Conservation (phyloP, 2,329 filamentous ascomycete species). For the Fusarium longipes region DNA sequence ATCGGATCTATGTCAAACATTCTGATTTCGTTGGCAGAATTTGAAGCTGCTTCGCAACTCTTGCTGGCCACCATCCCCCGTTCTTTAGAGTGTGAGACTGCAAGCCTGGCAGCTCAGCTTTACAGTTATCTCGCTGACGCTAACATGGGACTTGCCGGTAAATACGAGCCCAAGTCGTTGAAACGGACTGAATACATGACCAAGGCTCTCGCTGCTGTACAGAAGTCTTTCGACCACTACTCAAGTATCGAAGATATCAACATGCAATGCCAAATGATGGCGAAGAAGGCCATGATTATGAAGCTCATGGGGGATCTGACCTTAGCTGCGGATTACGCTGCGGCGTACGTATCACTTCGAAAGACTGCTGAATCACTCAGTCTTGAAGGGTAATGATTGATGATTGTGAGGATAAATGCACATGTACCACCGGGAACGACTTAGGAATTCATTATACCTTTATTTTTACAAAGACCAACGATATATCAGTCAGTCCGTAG, state of each 20-base stretch:
- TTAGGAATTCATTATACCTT: conserved; percentile 17
- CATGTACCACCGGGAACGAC: not conserved
- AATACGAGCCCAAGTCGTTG: conserved; percentile 54
- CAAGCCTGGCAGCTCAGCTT: conserved; percentile 70
- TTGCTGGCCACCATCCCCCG: conserved; percentile 78
- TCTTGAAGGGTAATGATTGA: conserved; percentile 31
- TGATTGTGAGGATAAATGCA: conserved; percentile 2
- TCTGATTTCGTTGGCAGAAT: conserved; percentile 77
- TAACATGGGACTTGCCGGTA: conserved; percentile 79
- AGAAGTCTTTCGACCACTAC: conserved; percentile 72
- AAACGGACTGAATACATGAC: conserved; percentile 67
- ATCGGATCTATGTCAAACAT: conserved; percentile 75
- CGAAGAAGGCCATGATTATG: conserved; percentile 84
- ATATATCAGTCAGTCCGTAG: not conserved
- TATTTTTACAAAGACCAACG: conserved; percentile 32
- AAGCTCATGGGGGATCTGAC: conserved; percentile 73
- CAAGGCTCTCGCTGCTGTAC: conserved; percentile 69
- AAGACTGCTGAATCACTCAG: conserved; percentile 52
- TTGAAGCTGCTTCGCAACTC: conserved; percentile 71
- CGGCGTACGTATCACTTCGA: conserved; percentile 70
- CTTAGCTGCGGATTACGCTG: conserved; percentile 73
- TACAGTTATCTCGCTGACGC: conserved; percentile 81
- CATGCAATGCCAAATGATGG: conserved; percentile 82
- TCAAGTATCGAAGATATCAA: conserved; percentile 71
- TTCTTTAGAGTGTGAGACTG: conserved; percentile 76